phyloP scores from a whole-genome alignment of 2,329 filamentous ascomycete genomes.

The Beauveria pseudobassiana region DNA sequence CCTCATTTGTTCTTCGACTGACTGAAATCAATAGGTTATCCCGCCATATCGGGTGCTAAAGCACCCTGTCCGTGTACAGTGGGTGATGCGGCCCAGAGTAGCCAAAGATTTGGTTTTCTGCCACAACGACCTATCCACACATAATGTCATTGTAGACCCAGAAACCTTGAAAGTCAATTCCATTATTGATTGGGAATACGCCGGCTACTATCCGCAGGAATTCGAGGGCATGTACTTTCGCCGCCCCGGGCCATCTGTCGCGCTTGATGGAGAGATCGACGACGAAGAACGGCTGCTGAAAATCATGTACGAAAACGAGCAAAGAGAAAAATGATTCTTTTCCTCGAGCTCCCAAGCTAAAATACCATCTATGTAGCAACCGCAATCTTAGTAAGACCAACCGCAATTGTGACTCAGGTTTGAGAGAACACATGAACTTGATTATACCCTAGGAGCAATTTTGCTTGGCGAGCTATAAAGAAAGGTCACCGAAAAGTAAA shows the following conservation, averaged over 20 bases:
- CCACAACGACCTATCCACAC: constrained; percentile 13
- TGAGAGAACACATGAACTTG: too few relatives aligned
- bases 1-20: background rate
- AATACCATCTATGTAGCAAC: too few relatives aligned
- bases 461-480: too few relatives aligned
- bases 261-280: constrained; percentile 19
- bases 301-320: background rate
- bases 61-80: background rate
- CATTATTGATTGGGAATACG: constrained; percentile 32
- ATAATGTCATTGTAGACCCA: constrained; percentile 16
- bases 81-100: constrained; percentile 14
- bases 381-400: too few relatives aligned
- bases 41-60: background rate
- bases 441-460: too few relatives aligned
- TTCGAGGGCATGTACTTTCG: constrained; percentile 22
- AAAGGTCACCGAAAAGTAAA: too few relatives aligned
- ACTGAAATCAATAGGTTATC: background rate
- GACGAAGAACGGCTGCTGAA: background rate
- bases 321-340: background rate
- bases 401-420: too few relatives aligned
- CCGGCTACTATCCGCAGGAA: constrained; percentile 24
- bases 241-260: constrained; percentile 18
- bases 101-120: constrained; percentile 17
- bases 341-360: too few relatives aligned
- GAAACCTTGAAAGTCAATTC: constrained; percentile 23